A percentile compares a stretch with the other conserved stretches of the same genome.
Conservation (phyloP, 2,329 filamentous ascomycete species). For the Ophioceras dolichostomum region DNA sequence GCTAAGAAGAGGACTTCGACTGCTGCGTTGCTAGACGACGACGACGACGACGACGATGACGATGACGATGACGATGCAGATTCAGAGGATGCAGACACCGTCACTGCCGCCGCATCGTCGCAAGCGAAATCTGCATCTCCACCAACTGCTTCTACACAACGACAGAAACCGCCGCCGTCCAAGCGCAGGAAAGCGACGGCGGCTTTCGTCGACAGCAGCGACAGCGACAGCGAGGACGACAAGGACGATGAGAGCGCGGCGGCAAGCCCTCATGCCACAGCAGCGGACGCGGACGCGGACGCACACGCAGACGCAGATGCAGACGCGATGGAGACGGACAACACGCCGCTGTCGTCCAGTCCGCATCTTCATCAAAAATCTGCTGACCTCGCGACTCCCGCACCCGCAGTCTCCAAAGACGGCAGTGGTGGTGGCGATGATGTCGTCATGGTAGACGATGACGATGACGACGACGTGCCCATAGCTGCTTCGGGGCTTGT, state of each 20-base stretch:
- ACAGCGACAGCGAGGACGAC: conserved; percentile 3
- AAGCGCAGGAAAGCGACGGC: conserved; percentile 9
- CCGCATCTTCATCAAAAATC: conserved; percentile 14
- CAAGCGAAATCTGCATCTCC: too few species aligned
- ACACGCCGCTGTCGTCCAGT: conserved; percentile 27
- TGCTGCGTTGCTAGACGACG: conserved; percentile 12
- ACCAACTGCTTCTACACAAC: too few species aligned
- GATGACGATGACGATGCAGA: conserved; percentile 14
- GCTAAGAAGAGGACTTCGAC: conserved; percentile 18
- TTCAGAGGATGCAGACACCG: too few species aligned
- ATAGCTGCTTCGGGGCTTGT: conserved; percentile 10
- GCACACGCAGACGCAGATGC: conserved; percentile 21
- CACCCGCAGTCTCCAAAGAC: conserved; percentile 4
- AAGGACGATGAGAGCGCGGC: conserved; percentile 7
- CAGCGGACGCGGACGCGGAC: conserved; percentile 12
- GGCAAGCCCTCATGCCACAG: neutral
- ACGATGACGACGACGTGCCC: conserved; percentile 28
- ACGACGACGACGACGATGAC: conserved; percentile 15
- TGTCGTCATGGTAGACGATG: conserved; percentile 17
- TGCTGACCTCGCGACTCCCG: conserved; percentile 6
- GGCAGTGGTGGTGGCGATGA: conserved; percentile 3
- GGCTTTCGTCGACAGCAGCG: conserved; percentile 3
- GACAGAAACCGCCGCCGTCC: too few species aligned
- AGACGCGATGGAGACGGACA: conserved; percentile 16
- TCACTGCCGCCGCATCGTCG: too few species aligned